Conservation (phyloP, 2,329 filamentous ascomycete species). For the Fusarium newnesense region DNA sequence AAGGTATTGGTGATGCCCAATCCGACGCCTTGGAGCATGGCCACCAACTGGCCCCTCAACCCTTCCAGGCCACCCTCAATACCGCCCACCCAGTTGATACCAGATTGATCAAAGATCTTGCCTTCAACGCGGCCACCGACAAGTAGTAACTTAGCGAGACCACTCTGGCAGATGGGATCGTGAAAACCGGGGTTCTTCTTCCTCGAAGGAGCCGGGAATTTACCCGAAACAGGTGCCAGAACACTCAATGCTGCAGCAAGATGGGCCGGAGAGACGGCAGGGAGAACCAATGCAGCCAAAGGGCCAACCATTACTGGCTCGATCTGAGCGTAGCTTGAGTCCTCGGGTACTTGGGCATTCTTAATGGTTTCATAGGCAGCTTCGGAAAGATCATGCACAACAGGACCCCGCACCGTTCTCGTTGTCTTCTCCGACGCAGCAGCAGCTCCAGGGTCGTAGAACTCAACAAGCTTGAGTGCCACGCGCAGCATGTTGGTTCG, state of each 20-base stretch:
- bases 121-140: conserved; percentile 89
- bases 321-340: conserved; percentile 67
- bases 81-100: conserved; percentile 72
- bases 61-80: conserved; percentile 86
- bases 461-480: conserved; percentile 87
- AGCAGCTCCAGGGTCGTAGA: conserved; percentile 68
- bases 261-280: conserved; percentile 83
- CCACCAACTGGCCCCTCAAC: conserved; percentile 82
- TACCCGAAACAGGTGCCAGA: conserved; percentile 75
- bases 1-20: conserved; percentile 80
- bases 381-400: conserved; percentile 64
- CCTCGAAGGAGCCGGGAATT: conserved; percentile 82
- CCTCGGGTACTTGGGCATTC: conserved; percentile 47
- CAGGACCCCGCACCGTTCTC: conserved; percentile 46
- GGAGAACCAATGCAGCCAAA: conserved; percentile 82
- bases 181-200: conserved; percentile 83
- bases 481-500: conserved; percentile 90
- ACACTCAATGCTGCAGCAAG: conserved; percentile 83
- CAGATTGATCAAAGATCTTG: conserved; percentile 81
- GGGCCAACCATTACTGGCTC: conserved; percentile 84
- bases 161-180: conserved; percentile 81
- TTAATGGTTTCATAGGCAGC: conserved; percentile 62
- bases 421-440: conserved; percentile 46
- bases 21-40: conserved; percentile 82
- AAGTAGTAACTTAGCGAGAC: conserved; percentile 86